phyloP scores from a whole-genome alignment of 2,329 filamentous ascomycete genomes.

The Ophiostoma sp. region DNA sequence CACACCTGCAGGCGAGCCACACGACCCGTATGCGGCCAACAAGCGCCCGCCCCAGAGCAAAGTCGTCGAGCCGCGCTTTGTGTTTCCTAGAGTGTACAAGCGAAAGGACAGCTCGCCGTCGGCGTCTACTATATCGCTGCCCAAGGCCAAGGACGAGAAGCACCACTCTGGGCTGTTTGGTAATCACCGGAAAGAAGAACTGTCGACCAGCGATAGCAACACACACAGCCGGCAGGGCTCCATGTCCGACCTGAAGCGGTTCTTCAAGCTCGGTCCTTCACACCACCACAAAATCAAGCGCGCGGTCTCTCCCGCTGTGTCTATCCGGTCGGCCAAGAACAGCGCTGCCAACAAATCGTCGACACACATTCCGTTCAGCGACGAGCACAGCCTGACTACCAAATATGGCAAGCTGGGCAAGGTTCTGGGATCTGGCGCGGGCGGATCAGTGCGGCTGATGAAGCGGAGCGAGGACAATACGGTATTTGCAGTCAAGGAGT shows the following conservation, averaged over 20 bases:
- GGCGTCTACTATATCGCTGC: conserved; percentile 48
- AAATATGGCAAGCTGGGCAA: conserved; percentile 96
- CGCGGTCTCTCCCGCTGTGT: conserved; percentile 57
- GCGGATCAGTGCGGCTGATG: conserved; percentile 89
- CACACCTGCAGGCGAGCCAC: conserved; percentile 70
- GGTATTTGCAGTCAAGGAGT: conserved; percentile 97
- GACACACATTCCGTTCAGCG: conserved; percentile 78
- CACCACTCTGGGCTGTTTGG: conserved; percentile 44
- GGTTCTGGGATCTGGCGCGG: conserved; percentile 87
- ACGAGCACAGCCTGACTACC: conserved; percentile 82
- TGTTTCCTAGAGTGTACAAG: conserved; percentile 73
- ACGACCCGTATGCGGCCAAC: conserved; percentile 82
- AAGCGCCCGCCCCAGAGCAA: conserved; percentile 64
- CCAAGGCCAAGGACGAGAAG: conserved; percentile 47
- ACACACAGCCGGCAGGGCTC: conserved; percentile 62
- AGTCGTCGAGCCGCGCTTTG: conserved; percentile 76
- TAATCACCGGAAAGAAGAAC: conserved; percentile 33
- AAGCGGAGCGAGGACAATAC: conserved; percentile 87
- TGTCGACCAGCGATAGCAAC: conserved; percentile 41
- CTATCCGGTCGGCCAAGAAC: conserved; percentile 47
- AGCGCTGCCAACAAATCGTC: conserved; percentile 40
- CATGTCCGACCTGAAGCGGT: conserved; percentile 94
- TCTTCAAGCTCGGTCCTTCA: conserved; percentile 75
- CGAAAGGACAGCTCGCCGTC: conserved; percentile 60
- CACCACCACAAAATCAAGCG: conserved; percentile 65